Evolutionary conservation across 2,329 filamentous ascomycete species (phyloP), one percentile per base, ranked within the genome.

Genomic region (Beauveria sp.): DNA sequence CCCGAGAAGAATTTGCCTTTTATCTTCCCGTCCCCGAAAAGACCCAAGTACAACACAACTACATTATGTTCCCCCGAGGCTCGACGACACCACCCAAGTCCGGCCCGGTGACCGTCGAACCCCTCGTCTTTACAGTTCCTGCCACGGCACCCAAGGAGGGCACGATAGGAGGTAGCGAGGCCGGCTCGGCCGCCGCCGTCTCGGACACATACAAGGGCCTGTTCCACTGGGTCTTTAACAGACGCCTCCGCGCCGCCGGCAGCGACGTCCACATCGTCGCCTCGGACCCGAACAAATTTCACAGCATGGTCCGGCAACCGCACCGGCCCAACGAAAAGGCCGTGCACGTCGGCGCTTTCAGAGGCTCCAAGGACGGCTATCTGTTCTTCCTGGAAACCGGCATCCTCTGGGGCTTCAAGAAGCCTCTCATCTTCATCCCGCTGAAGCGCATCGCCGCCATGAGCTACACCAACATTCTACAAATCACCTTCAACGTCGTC

Each of bases 351-450:
- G 85, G 82, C 67, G 86, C 81, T 1, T 88, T 87, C 72, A 78
- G 86, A 50, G 86, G 86, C 22, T 86, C 81, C 62, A 89, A 89
- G 70, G 86, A 89, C 63, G 86, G 86, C 0, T 88, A 81, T 65
- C 75, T 89, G 1, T 89, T 88, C 68, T 88, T 89, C 69, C 74
- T 89, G 18, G 80, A 85, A 38, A 85, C 78, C 28, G 86, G 86
- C 16, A 88, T 89, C 59, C 70, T 89, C 8, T 89, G 86, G 85
- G 86, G 79, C 0, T 89, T 86, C 76, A 88, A 88, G 73, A 89
- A 89, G 71, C 86, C 86, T 0, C 70, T 89, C 2, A 73, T 87
- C 24, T 88, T 88, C 66, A 76, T 89, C 5, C 84, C 85, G 5
- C 78, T 87, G 20, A 79, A 82, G 58, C 78, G 81, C 14, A 84